Evolutionary conservation across 805 yeast genomes (phyloP), one percentile per base, ranked within the genome.

Genomic region (Cyberlindnera mycetangii): DNA sequence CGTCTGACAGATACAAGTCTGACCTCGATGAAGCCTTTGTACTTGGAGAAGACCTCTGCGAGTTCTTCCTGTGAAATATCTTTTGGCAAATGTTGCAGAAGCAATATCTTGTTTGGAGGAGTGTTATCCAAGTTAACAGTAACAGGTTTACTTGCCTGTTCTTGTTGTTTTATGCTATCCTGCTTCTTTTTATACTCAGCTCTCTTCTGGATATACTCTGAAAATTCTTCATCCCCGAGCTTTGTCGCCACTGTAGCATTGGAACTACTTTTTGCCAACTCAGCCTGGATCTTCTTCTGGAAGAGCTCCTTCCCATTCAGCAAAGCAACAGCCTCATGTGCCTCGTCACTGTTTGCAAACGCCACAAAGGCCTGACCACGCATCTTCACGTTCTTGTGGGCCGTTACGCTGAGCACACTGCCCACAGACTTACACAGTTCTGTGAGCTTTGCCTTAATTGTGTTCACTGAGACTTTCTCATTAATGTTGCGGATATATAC

Each of bases 291-390:
- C 15, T 50, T 50, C 43, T 55, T 44, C 18, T 53, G 48, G 31
- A 57, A 58, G 7, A 59, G 18, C n/a, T 27, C 42, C 3, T 24
- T 18, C 3, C 61, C 61, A 33, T 59, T 27, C 10, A 59, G 32
- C 9, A 41, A 46, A 6, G 47, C 34, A 14, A 57, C 27, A 1
- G 64, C 64, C 12, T 57, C 54, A 4, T 58, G 45, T 1, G 89
- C 81, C 5, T 66, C 62, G 3, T 67, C 67, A 1, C 55, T 54
- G 16, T 61, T 56, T 4, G 65, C 70, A 41, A 81, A 78, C 0
- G 86, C 77, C 6, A 88, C 71, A 60, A 86, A 88, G 1, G 95
- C 96, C 61, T 88, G 96, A 2, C 96, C 96, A 45, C 83, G 74
- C 75, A 83, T 71, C 49, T 70, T 74, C n/a, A 86, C 55, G 52